Evolutionary conservation across 202 grass and related monocot species (phyloP).

Genomic region (Schoenoplectus triqueter): DNA sequence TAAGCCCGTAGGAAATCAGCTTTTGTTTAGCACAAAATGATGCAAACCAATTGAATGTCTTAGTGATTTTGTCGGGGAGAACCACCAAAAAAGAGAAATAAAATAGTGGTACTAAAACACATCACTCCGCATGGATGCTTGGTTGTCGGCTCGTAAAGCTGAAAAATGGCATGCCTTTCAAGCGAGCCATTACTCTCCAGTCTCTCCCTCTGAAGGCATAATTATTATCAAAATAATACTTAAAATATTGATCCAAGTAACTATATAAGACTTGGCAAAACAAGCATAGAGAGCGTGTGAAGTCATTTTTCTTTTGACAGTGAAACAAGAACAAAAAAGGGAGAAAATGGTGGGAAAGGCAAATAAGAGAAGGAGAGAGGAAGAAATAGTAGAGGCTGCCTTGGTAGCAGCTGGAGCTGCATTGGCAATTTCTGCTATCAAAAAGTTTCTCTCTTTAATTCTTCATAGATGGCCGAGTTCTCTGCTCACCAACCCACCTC

Average conservation of each 20-base stretch:
- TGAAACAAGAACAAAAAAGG: slow-evolving; percentile 28
- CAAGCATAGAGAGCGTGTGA: not conserved
- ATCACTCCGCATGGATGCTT: slow-evolving; percentile 1
- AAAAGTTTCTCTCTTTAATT: slow-evolving; percentile 48
- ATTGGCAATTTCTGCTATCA: slow-evolving; percentile 70
- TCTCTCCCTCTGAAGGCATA: slow-evolving; percentile 2
- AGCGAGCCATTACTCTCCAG: slow-evolving; percentile 3
- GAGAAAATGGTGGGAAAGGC: slow-evolving; percentile 31
- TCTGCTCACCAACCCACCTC: slow-evolving; percentile 55
- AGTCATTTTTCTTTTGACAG: not conserved
- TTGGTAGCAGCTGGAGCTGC: slow-evolving; percentile 67
- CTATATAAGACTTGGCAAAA: slow-evolving; percentile 17
- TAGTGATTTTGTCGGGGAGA: slow-evolving; percentile 17
- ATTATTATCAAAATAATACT: slow-evolving; percentile 8
- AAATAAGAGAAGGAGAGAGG: slow-evolving; percentile 51
- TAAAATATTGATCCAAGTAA: not conserved
- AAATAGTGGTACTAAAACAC: slow-evolving; percentile 9
- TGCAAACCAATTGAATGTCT: not conserved
- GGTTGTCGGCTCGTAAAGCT: not conserved
- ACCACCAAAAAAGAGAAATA: not conserved
- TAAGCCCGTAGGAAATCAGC: not conserved
- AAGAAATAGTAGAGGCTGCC: slow-evolving; percentile 79
- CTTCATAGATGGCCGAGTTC: slow-evolving; percentile 41
- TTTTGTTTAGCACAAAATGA: not conserved
- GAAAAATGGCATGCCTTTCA: slow-evolving; percentile 26